A percentile compares a stretch with the other conserved stretches of the same genome.
phyloP scores from a whole-genome alignment of 129 eudicot species.

The Tanacetum coccineum region DNA sequence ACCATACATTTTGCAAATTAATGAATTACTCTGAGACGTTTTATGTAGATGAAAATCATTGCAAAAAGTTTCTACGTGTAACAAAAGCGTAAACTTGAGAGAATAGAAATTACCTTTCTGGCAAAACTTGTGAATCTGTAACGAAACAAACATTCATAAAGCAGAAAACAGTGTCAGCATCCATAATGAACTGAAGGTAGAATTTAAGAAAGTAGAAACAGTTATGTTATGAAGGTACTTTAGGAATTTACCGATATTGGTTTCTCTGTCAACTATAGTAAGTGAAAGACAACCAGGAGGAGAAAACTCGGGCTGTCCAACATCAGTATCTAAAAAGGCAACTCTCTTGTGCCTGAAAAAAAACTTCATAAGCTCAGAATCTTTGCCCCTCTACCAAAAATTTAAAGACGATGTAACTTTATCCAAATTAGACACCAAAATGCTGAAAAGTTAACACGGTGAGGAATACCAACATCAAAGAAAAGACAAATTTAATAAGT shows the following conservation, averaged over 20 bases:
- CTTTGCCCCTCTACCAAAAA: not conserved
- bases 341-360: slow-evolving; percentile 66
- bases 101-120: slow-evolving; percentile 59
- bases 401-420: not conserved
- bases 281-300: slow-evolving; percentile 96
- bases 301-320: slow-evolving; percentile 96
- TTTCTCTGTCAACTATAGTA: slow-evolving; percentile 57
- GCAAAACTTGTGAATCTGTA: slow-evolving; percentile 64
- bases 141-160: slow-evolving; percentile 12
- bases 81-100: not conserved
- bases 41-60: not conserved
- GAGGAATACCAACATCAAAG: too few species aligned
- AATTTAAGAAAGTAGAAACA: not conserved
- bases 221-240: not conserved
- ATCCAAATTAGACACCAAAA: not conserved
- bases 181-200: slow-evolving; percentile 3
- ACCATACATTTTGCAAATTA: not conserved
- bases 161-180: slow-evolving; percentile 12
- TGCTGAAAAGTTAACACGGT: not conserved
- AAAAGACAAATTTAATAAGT: too few species aligned
- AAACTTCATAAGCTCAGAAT: slow-evolving; percentile 4
- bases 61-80: not conserved
- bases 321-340: slow-evolving; percentile 96
- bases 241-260: slow-evolving; percentile 44
- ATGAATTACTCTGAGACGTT: not conserved